Percentiles rank a stretch among this genome's conserved stretches.
These are phyloP conservation scores for Solanum habrochaites DNA, from an alignment of 257 asterid species.

Conservation along the genomic window DNA sequence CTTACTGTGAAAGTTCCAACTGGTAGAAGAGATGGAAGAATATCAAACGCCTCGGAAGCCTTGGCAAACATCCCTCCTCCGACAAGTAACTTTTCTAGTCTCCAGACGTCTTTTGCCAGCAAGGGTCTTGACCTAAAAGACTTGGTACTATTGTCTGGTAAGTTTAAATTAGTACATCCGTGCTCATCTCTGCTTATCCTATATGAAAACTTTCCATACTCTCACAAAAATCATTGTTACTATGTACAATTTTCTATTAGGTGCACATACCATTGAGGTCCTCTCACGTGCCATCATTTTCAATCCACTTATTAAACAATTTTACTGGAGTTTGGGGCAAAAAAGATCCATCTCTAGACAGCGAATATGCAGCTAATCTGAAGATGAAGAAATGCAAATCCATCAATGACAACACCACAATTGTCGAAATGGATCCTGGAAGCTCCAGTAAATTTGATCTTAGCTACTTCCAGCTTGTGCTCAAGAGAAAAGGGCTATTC, in stretches of 20 bases:
- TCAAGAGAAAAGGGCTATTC: conserved; percentile 21
- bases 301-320: background rate
- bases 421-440: conserved; percentile 31
- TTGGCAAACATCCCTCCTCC: conserved; percentile 28
- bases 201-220: background rate
- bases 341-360: background rate
- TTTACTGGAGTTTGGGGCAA: background rate
- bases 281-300: background rate
- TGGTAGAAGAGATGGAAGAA: conserved; percentile 18
- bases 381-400: background rate
- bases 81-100: background rate
- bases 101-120: background rate
- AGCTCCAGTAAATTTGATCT: conserved; percentile 24
- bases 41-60: conserved; percentile 21
- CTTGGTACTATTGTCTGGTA: conserved; percentile 12
- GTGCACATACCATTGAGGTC: background rate
- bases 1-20: conserved; percentile 11
- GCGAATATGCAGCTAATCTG: background rate
- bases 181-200: background rate
- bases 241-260: background rate
- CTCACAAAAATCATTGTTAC: background rate
- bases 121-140: background rate
- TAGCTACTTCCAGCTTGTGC: conserved; percentile 15
- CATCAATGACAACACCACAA: conserved; percentile 5
- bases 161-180: background rate